These are phyloP conservation scores for Pleurotus cornucopiae DNA, from an alignment of 768 basidiomycete species.

Conservation along the genomic window DNA sequence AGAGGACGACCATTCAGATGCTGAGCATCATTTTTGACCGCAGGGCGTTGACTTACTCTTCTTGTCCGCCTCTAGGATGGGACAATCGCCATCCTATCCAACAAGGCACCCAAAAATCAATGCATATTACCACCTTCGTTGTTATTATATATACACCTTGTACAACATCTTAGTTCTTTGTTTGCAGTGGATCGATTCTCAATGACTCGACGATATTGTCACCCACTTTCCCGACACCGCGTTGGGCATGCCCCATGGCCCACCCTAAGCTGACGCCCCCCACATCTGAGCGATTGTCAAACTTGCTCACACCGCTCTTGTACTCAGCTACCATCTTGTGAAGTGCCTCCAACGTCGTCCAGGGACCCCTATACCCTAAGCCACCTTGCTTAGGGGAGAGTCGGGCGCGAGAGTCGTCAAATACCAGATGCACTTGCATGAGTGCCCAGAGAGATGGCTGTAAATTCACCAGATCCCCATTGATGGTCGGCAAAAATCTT, in stretches of 20 bases:
- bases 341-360: constrained; percentile 56
- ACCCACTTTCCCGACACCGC: constrained; percentile 21
- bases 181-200: constrained; percentile 24
- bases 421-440: constrained; percentile 50
- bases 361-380: constrained; percentile 56
- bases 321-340: constrained; percentile 52
- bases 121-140: neutral
- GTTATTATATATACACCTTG: neutral
- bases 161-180: neutral
- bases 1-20: too few relatives aligned
- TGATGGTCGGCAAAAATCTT: constrained; percentile 37
- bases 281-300: constrained; percentile 33
- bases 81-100: too few relatives aligned
- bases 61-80: too few relatives aligned
- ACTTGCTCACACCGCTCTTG: constrained; percentile 29
- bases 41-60: too few relatives aligned
- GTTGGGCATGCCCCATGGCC: constrained; percentile 25
- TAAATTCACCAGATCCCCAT: constrained; percentile 47
- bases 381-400: constrained; percentile 52
- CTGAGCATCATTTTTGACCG: too few relatives aligned
- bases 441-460: constrained; percentile 59
- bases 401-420: constrained; percentile 64
- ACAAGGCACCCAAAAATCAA: too few relatives aligned
- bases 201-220: constrained; percentile 22
- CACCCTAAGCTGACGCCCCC: constrained; percentile 46